A percentile compares a stretch with the other conserved stretches of the same genome.
phyloP scores from a whole-genome alignment of 306 rosid species.

The Begonia peltatifolia region DNA sequence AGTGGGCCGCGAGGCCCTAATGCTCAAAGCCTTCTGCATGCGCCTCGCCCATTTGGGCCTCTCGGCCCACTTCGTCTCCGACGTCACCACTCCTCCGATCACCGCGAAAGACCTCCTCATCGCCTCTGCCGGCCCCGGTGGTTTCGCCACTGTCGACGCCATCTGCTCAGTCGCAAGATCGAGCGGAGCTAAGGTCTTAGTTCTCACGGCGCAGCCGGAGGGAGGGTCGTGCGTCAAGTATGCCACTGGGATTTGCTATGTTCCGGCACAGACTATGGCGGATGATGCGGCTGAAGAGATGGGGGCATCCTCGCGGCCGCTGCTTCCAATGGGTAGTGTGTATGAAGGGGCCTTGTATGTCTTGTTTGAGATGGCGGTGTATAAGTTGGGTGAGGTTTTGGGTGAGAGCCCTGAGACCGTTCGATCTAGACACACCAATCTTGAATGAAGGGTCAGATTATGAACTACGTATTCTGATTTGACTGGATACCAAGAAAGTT shows the following conservation, averaged over 20 bases:
- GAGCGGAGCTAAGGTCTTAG: conserved; percentile 52
- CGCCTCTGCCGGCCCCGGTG: conserved; percentile 84
- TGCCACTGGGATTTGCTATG: conserved; percentile 50
- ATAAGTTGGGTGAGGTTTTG: conserved; percentile 42
- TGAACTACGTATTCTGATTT: not conserved
- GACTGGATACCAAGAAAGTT: no score
- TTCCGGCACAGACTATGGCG: conserved; percentile 93
- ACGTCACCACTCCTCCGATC: conserved; percentile 80
- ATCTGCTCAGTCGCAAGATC: conserved; percentile 48
- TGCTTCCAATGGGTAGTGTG: conserved; percentile 89
- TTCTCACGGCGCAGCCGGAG: conserved; percentile 77
- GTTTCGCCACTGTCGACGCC: conserved; percentile 83
- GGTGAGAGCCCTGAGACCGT: conserved; percentile 53
- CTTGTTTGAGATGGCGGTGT: conserved; percentile 85
- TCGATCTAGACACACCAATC: conserved; percentile 85
- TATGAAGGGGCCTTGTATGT: conserved; percentile 86
- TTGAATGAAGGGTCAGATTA: conserved; percentile 31
- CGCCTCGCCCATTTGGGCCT: conserved; percentile 68
- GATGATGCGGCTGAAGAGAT: conserved; percentile 24
- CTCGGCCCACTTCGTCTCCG: conserved; percentile 61
- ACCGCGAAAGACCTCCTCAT: conserved; percentile 47
- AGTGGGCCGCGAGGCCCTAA: conserved; percentile 84
- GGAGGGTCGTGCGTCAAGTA: conserved; percentile 56
- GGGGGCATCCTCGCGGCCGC: conserved; percentile 33
- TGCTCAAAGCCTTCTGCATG: conserved; percentile 82